These are phyloP conservation scores for Phytophthora syringae DNA, from an alignment of 352 stramenopile genomes.

Conservation along the genomic window DNA sequence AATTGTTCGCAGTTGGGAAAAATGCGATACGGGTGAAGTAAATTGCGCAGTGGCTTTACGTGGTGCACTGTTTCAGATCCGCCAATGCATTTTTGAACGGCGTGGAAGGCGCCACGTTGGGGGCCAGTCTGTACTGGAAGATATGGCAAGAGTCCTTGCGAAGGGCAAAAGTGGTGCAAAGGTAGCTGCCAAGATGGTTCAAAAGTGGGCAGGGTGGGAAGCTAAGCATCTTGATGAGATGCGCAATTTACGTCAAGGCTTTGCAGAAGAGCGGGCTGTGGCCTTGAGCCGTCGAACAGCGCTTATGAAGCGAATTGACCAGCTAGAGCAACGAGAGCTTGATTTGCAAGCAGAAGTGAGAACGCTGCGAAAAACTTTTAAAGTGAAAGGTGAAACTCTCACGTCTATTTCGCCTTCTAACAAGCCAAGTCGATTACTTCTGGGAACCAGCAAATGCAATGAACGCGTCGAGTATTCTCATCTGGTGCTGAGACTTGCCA, in stretches of 20 bases:
- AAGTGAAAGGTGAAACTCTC: background rate
- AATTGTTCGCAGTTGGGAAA: background rate
- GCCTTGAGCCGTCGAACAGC: constrained; percentile 8
- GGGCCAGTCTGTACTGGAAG: background rate
- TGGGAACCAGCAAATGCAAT: background rate
- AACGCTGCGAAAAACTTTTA: constrained; percentile 11
- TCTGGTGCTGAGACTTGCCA: constrained; percentile 27
- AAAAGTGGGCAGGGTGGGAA: constrained; percentile 40
- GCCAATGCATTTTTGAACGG: background rate
- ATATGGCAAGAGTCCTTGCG: constrained; percentile 12
- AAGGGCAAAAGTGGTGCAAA: constrained; percentile 19
- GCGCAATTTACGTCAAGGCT: constrained; percentile 21
- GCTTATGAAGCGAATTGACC: constrained; percentile 23
- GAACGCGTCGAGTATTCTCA: constrained; percentile 28
- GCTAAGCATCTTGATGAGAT: constrained; percentile 32
- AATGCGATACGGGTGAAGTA: background rate
- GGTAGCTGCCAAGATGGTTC: constrained; percentile 35
- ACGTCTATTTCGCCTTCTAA: background rate
- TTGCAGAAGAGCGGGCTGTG: constrained; percentile 22
- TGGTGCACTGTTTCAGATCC: constrained; percentile 26
- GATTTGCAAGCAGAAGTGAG: constrained; percentile 35
- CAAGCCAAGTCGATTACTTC: background rate
- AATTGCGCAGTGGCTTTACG: constrained; percentile 18
- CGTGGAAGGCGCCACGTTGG: background rate
- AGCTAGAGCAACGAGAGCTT: constrained; percentile 23